Conservation (phyloP, 257 asterid species). For the Salvia splendens region DNA sequence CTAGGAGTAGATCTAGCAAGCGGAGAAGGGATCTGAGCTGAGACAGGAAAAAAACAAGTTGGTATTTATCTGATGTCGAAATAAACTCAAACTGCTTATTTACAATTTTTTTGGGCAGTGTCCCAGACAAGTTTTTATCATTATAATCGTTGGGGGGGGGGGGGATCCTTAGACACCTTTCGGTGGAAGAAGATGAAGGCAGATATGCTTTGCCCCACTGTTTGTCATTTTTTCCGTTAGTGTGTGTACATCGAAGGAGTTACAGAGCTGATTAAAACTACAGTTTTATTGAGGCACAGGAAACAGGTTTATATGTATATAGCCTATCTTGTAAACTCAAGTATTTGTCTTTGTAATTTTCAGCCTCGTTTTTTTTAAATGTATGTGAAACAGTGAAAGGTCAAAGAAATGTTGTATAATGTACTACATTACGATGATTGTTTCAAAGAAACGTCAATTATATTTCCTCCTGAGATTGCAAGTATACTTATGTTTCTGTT, state of each 20-base stretch:
- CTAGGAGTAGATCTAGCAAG: slow-evolving; percentile 73
- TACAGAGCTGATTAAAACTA: slow-evolving; percentile 17
- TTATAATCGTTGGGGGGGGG: background rate
- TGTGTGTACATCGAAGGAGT: slow-evolving; percentile 23
- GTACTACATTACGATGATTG: slow-evolving; percentile 16
- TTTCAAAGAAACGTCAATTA: slow-evolving; percentile 22
- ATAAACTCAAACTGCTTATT: background rate
- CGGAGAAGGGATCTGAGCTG: slow-evolving; percentile 57
- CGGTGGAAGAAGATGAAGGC: background rate
- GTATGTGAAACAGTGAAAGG: slow-evolving; percentile 30
- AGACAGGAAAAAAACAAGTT: slow-evolving; percentile 3
- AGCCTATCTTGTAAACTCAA: slow-evolving; percentile 23
- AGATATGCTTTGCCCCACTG: slow-evolving; percentile 8
- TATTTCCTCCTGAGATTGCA: slow-evolving; percentile 10
- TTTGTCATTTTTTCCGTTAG: slow-evolving; percentile 28
- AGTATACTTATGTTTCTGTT: background rate
- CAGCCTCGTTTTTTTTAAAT: slow-evolving; percentile 18
- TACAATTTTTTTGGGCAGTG: background rate
- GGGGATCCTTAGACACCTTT: no score
- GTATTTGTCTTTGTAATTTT: slow-evolving; percentile 23
- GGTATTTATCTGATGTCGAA: slow-evolving; percentile 18
- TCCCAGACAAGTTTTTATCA: background rate
- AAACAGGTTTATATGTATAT: slow-evolving; percentile 41
- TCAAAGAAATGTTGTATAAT: slow-evolving; percentile 25
- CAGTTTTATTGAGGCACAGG: slow-evolving; percentile 37